Conservation (phyloP, 2,329 filamentous ascomycete species). For the Fusarium citri region DNA sequence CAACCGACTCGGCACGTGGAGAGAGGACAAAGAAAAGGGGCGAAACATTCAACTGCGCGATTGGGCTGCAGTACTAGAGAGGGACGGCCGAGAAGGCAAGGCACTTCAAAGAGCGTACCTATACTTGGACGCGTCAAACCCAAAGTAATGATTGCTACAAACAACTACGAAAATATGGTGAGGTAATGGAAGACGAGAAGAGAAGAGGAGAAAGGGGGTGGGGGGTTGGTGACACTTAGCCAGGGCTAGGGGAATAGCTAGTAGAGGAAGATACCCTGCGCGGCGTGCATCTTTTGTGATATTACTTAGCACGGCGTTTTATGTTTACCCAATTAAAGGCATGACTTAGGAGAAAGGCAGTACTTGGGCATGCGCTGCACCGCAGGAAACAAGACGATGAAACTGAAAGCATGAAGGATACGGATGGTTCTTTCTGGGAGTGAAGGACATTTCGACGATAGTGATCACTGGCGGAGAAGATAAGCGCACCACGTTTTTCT, state of each 20-base stretch:
- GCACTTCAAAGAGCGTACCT: constrained; percentile 70
- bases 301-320: constrained; percentile 54
- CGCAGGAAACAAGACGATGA: constrained; percentile 17
- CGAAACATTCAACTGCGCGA: constrained; percentile 86
- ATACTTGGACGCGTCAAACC: constrained; percentile 62
- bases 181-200: constrained; percentile 30
- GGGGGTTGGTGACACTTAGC: constrained; percentile 21
- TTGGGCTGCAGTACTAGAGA: constrained; percentile 81
- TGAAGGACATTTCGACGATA: background rate
- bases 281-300: constrained; percentile 47
- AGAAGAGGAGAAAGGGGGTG: constrained; percentile 1
- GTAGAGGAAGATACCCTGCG: constrained; percentile 49
- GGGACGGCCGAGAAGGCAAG: constrained; percentile 76
- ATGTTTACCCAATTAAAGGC: constrained; percentile 35
- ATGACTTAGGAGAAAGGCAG: constrained; percentile 37
- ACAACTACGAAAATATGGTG: constrained; percentile 25
- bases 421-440: background rate
- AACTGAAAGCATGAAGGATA: constrained; percentile 9
- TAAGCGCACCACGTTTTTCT: constrained; percentile 15
- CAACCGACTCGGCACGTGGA: constrained; percentile 77
- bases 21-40: constrained; percentile 82
- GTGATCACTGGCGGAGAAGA: background rate
- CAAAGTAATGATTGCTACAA: constrained; percentile 49
- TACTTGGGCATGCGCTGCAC: constrained; percentile 31
- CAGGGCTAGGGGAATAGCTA: constrained; percentile 30